A percentile compares a stretch with the other conserved stretches of the same genome.
Conservation (phyloP, 441 rosid genomes). For the Hura crepitans region DNA sequence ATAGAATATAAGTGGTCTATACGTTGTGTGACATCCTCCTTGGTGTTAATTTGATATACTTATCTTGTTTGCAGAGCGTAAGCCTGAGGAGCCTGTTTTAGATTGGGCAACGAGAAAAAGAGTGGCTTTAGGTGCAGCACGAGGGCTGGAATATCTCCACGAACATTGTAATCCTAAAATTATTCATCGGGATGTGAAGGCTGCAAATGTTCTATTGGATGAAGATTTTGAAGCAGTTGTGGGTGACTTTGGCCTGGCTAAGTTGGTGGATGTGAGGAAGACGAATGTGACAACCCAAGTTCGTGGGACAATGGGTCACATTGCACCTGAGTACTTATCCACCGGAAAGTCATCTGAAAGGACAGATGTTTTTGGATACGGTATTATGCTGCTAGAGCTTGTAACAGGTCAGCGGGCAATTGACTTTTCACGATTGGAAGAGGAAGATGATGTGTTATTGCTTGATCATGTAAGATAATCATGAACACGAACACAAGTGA, state of each 20-base stretch:
- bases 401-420: slow-evolving; percentile 97
- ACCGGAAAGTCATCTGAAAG: slow-evolving; percentile 92
- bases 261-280: slow-evolving; percentile 75
- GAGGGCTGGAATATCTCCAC: slow-evolving; percentile 91
- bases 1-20: neutral
- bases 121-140: slow-evolving; percentile 81
- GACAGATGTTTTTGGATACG: slow-evolving; percentile 92
- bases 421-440: slow-evolving; percentile 90
- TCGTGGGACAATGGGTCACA: slow-evolving; percentile 97
- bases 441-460: slow-evolving; percentile 89
- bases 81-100: slow-evolving; percentile 64
- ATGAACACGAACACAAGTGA: neutral
- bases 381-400: slow-evolving; percentile 89
- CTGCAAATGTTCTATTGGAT: slow-evolving; percentile 84
- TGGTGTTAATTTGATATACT: slow-evolving; percentile 4
- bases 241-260: slow-evolving; percentile 94
- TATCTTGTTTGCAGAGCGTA: slow-evolving; percentile 49
- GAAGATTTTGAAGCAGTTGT: slow-evolving; percentile 94
- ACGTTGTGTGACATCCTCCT: neutral
- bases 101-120: slow-evolving; percentile 74
- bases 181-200: slow-evolving; percentile 92
- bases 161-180: slow-evolving; percentile 96
- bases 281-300: slow-evolving; percentile 90
- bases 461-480: slow-evolving; percentile 74
- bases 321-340: slow-evolving; percentile 94